Conservation (phyloP, 805 yeast species). For the Ogataea corticis region DNA sequence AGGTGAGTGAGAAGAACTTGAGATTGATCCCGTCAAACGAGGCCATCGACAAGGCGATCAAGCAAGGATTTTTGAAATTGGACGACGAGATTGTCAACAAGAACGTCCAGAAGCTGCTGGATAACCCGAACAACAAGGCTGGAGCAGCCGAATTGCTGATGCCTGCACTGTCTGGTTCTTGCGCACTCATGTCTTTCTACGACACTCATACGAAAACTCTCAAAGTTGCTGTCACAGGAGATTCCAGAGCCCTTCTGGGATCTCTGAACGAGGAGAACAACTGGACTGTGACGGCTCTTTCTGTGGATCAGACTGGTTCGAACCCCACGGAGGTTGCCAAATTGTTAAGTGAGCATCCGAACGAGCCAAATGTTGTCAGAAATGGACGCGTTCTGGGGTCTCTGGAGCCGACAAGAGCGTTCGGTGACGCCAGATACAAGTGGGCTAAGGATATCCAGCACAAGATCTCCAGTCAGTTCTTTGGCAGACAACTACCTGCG, state of each 20-base stretch:
- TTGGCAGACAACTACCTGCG: constrained; percentile 76
- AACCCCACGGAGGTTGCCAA: constrained; percentile 85
- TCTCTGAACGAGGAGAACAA: constrained; percentile 58
- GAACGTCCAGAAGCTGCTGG: constrained; percentile 67
- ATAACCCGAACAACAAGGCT: constrained; percentile 62
- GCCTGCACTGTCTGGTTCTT: constrained; percentile 95
- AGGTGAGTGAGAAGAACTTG: constrained; percentile 51
- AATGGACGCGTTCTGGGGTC: constrained; percentile 92
- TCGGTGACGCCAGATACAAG: constrained; percentile 95
- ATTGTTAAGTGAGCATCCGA: constrained; percentile 85
- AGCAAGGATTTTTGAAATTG: constrained; percentile 73
- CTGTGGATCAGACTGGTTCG: constrained; percentile 93
- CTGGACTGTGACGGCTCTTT: constrained; percentile 87
- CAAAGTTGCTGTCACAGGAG: constrained; percentile 95
- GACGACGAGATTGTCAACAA: constrained; percentile 86
- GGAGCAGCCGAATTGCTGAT: constrained; percentile 71
- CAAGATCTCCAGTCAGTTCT: constrained; percentile 68
- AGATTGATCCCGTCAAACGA: constrained; percentile 68
- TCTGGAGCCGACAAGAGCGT: constrained; percentile 92
- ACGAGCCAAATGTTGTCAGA: constrained; percentile 78
- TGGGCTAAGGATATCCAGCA: constrained; percentile 75
- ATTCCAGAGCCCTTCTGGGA: constrained; percentile 89
- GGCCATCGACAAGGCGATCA: constrained; percentile 75
- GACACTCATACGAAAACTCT: constrained; percentile 71
- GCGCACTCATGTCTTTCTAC: constrained; percentile 85